Conservation (phyloP, 2,329 filamentous ascomycete genomes). For the Verticillium nubilum region DNA sequence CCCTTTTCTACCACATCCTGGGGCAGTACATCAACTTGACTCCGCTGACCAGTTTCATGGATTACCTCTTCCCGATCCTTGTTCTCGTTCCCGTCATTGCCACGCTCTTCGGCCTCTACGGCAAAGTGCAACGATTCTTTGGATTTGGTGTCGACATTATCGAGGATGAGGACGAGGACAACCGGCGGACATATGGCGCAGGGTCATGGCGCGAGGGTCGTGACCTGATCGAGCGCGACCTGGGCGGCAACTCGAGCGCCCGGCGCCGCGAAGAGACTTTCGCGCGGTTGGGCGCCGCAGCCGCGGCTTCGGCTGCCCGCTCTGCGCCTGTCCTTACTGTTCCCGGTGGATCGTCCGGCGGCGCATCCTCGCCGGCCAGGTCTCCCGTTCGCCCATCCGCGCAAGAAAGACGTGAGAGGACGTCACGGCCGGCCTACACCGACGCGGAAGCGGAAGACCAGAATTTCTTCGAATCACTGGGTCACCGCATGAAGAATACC, state of each 20-base stretch:
- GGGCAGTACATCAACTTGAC: constrained; percentile 80
- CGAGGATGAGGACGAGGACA: constrained; percentile 67
- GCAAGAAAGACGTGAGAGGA: constrained; percentile 22
- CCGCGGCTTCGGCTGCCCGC: constrained; percentile 16
- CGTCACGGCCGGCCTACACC: constrained; percentile 10
- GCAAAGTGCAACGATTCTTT: constrained; percentile 67
- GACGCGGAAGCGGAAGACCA: constrained; percentile 65
- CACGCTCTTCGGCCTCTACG: constrained; percentile 85
- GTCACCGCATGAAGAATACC: constrained; percentile 85
- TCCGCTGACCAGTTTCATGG: constrained; percentile 75
- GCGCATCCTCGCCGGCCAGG: constrained; percentile 27
- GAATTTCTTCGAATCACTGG: constrained; percentile 77
- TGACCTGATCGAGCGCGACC: constrained; percentile 82
- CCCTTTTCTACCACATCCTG: constrained; percentile 82
- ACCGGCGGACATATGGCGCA: constrained; percentile 61
- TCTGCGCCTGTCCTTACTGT: constrained; percentile 43
- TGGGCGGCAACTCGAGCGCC: constrained; percentile 57
- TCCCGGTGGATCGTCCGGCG: constrained; percentile 29
- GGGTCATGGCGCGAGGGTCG: constrained; percentile 89
- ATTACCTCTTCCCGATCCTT: constrained; percentile 82
- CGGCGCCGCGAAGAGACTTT: constrained; percentile 40
- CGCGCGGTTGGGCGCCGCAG: constrained; percentile 9
- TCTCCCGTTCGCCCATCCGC: constrained; percentile 37
- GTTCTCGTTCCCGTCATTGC: constrained; percentile 81
- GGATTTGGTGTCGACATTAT: constrained; percentile 73